A percentile compares a stretch with the other conserved stretches of the same genome.
Evolutionary conservation across 2,329 filamentous ascomycete species (phyloP).

Genomic region (Ascochyta rabiei): DNA sequence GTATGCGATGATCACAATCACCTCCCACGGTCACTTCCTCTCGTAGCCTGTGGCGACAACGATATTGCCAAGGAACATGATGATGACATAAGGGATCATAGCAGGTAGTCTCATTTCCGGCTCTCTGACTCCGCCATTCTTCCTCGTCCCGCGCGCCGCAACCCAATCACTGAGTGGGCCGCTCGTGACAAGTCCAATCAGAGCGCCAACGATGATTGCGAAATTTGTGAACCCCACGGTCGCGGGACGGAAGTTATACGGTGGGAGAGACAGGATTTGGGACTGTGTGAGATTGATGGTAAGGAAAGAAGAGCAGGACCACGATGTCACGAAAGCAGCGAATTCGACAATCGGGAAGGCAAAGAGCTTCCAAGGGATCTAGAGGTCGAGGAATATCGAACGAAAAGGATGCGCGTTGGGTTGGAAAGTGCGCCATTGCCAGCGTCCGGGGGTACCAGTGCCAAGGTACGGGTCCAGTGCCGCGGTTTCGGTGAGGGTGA

Average conservation of each 20-base stretch:
- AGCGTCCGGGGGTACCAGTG: slow-evolving; percentile 60
- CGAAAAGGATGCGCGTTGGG: slow-evolving; percentile 54
- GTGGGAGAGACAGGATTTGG: slow-evolving; percentile 61
- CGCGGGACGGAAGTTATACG: slow-evolving; percentile 60
- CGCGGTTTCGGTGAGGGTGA: slow-evolving; percentile 44
- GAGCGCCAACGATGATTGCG: slow-evolving; percentile 59
- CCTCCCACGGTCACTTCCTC: slow-evolving; percentile 60
- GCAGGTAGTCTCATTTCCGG: slow-evolving; percentile 64
- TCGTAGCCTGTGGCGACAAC: slow-evolving; percentile 61
- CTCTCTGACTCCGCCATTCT: slow-evolving; percentile 62
- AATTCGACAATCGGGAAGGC: slow-evolving; percentile 68
- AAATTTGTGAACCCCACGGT: slow-evolving; percentile 64
- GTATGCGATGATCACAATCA: slow-evolving; percentile 65
- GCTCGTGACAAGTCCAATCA: slow-evolving; percentile 62
- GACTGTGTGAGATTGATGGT: slow-evolving; percentile 65
- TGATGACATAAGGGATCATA: slow-evolving; percentile 62
- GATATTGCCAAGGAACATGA: slow-evolving; percentile 64
- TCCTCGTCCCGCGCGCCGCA: slow-evolving; percentile 58
- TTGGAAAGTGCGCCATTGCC: slow-evolving; percentile 63
- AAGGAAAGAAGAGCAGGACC: slow-evolving; percentile 63
- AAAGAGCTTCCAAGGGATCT: slow-evolving; percentile 67
- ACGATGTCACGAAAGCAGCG: slow-evolving; percentile 66
- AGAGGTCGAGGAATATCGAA: slow-evolving; percentile 60
- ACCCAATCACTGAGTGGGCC: slow-evolving; percentile 64
- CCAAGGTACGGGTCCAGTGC: slow-evolving; percentile 62